These are phyloP conservation scores for Rutstroemia sp. DNA, from an alignment of 2,329 filamentous ascomycete species.

Conservation along the genomic window DNA sequence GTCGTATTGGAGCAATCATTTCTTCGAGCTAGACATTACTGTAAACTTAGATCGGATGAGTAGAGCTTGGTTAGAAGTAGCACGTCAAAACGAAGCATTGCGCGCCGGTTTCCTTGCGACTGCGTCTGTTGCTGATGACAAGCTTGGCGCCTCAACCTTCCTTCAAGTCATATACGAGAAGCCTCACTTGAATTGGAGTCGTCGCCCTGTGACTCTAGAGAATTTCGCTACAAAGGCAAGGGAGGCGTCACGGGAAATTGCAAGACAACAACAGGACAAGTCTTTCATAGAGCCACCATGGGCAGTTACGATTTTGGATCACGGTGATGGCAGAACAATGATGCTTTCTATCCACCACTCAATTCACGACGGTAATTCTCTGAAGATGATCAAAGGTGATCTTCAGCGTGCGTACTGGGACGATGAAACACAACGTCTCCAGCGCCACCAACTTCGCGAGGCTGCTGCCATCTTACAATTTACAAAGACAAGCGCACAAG, in stretches of 20 bases:
- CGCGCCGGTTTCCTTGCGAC: conserved; percentile 26
- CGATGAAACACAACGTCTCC: background rate
- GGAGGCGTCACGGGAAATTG: background rate
- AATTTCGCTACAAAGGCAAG: background rate
- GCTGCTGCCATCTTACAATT: background rate
- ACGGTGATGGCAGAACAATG: background rate
- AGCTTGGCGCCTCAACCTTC: conserved; percentile 1
- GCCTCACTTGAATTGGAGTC: background rate
- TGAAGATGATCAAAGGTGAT: background rate
- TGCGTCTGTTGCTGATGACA: background rate
- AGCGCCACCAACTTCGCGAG: background rate
- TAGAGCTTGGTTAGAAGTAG: conserved; percentile 22
- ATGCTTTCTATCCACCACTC: background rate
- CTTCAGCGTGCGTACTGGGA: background rate
- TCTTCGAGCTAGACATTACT: conserved; percentile 14
- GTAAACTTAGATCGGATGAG: conserved; percentile 18
- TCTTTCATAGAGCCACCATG: background rate
- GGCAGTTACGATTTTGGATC: background rate
- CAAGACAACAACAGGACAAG: background rate
- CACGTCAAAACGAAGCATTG: conserved; percentile 25
- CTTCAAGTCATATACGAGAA: conserved; percentile 10
- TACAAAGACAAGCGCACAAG: background rate
- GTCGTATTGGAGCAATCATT: conserved; percentile 29
- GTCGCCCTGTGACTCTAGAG: background rate
- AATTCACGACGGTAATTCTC: background rate